phyloP scores from a whole-genome alignment of 257 asterid genomes.

The Ilex asprella region DNA sequence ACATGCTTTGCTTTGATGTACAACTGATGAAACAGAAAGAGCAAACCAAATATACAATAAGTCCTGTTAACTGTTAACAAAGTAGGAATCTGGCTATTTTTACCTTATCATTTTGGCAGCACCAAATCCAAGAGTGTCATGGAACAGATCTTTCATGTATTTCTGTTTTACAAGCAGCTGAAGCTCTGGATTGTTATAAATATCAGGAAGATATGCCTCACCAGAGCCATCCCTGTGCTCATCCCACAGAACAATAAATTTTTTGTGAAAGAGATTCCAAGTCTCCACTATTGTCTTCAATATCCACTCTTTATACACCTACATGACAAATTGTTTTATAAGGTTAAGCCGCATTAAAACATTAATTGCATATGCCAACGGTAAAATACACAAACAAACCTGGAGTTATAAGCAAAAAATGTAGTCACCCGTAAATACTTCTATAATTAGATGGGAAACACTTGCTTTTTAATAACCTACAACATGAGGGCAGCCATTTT shows the following conservation, averaged over 20 bases:
- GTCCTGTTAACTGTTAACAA: background rate
- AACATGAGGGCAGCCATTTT: too few relatives aligned
- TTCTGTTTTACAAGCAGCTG: constrained; percentile 46
- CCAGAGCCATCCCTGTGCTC: constrained; percentile 84
- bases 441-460: too few relatives aligned
- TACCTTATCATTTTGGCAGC: constrained; percentile 98
- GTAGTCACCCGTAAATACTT: too few relatives aligned
- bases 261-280: constrained; percentile 75
- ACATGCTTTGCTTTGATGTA: too few relatives aligned
- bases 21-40: background rate
- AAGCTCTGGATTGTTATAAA: constrained; percentile 64
- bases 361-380: too few relatives aligned
- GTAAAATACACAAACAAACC: too few relatives aligned
- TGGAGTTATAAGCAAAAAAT: too few relatives aligned
- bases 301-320: constrained; percentile 79
- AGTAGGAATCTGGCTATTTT: background rate
- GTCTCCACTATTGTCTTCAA: constrained; percentile 73
- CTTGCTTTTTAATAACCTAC: too few relatives aligned
- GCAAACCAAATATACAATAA: constrained; percentile 3
- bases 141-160: constrained; percentile 74
- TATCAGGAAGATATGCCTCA: constrained; percentile 86
- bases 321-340: constrained; percentile 3
- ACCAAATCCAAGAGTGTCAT: constrained; percentile 87
- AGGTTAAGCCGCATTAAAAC: too few relatives aligned
- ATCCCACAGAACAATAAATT: constrained; percentile 87